These are phyloP conservation scores for Raffaelea arxii DNA, from an alignment of 2,329 filamentous ascomycete genomes.

Conservation along the genomic window DNA sequence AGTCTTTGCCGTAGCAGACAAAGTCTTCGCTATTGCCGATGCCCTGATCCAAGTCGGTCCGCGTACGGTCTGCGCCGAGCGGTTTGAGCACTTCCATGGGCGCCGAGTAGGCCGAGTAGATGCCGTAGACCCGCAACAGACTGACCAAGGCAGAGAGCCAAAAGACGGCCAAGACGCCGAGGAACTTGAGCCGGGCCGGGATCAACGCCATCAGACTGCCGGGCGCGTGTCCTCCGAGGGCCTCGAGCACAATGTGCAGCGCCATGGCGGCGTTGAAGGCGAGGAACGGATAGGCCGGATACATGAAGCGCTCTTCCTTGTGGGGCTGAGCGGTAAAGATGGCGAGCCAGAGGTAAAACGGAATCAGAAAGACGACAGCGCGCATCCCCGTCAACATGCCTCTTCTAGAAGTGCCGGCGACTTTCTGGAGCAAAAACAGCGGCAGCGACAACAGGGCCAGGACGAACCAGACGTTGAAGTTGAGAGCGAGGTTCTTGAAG, in stretches of 20 bases:
- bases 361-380: constrained; percentile 66
- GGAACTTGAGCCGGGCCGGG: constrained; percentile 64
- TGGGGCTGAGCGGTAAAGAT: constrained; percentile 92
- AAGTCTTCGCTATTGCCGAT: constrained; percentile 51
- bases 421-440: constrained; percentile 63
- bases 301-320: constrained; percentile 99
- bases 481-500: constrained; percentile 77
- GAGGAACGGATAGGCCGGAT: constrained; percentile 85
- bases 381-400: constrained; percentile 63
- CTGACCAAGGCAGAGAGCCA: constrained; percentile 32
- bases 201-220: constrained; percentile 60
- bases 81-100: constrained; percentile 63
- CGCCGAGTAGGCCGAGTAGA: constrained; percentile 74
- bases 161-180: constrained; percentile 34
- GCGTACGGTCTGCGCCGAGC: constrained; percentile 42
- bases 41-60: constrained; percentile 18
- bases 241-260: constrained; percentile 68
- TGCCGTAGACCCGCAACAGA: constrained; percentile 62
- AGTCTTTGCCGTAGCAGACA: constrained; percentile 91
- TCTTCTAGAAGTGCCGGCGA: constrained; percentile 49
- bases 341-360: constrained; percentile 88
- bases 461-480: constrained; percentile 92
- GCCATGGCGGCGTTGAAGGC: constrained; percentile 80
- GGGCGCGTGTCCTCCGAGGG: constrained; percentile 61
- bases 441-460: constrained; percentile 68